A percentile compares a stretch with the other conserved stretches of the same genome.
These are phyloP conservation scores for Blastocystis sp. DNA, from an alignment of 352 stramenopile genomes.

Conservation along the genomic window DNA sequence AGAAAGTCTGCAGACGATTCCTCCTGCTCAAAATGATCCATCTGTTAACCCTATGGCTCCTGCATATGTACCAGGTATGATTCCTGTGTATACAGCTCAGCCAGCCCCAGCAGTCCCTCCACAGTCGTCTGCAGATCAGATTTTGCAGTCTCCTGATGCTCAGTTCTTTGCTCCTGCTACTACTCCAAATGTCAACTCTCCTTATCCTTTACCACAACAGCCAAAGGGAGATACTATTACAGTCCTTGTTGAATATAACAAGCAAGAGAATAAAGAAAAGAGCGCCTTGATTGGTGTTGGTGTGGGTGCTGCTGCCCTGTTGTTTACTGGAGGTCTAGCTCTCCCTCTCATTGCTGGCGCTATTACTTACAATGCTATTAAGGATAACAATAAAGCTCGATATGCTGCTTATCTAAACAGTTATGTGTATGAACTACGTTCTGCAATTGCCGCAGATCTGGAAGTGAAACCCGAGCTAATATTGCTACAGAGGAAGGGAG, in stretches of 20 bases:
- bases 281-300: background rate
- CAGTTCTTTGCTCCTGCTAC: background rate
- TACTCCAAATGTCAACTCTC: background rate
- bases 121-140: background rate
- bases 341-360: background rate
- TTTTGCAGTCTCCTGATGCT: background rate
- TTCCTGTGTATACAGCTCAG: background rate
- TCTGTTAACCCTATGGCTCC: too few relatives aligned
- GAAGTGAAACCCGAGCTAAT: background rate
- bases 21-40: too few relatives aligned
- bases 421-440: background rate
- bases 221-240: background rate
- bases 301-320: background rate
- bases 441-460: background rate
- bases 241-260: background rate
- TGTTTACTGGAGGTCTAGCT: background rate
- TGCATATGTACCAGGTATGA: too few relatives aligned
- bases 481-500: background rate
- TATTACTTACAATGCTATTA: background rate
- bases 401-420: background rate
- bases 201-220: background rate
- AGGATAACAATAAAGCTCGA: background rate
- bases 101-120: background rate
- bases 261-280: background rate
- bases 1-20: too few relatives aligned